These are phyloP conservation scores for Thalassia testudinum DNA, from an alignment of 116 monocot species.

Conservation along the genomic window DNA sequence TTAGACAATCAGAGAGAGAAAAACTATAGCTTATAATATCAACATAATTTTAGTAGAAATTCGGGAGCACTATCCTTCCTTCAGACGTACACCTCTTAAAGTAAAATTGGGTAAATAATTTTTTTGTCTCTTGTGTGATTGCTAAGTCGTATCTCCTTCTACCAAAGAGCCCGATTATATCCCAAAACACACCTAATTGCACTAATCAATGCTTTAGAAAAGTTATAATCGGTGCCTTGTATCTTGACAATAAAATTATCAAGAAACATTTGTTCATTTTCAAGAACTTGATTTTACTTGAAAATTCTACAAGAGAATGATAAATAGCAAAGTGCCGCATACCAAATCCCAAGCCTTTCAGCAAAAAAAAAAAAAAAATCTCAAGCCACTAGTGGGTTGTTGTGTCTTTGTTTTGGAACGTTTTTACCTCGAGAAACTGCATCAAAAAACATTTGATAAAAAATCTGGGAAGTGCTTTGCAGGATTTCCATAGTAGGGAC, in stretches of 20 bases:
- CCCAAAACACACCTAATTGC: neutral
- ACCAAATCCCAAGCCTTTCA: neutral
- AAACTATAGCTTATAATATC: neutral
- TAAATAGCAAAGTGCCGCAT: neutral
- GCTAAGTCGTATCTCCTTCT: too few species aligned
- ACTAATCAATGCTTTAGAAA: neutral
- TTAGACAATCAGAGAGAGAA: neutral
- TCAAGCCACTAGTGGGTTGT: too few species aligned
- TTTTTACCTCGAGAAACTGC: too few species aligned
- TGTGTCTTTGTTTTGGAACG: too few species aligned
- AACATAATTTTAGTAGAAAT: too few species aligned
- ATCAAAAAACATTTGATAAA: neutral
- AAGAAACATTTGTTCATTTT: neutral
- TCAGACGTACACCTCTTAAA: too few species aligned
- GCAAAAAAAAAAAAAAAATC: neutral
- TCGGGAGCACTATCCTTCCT: too few species aligned
- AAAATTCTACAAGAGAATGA: neutral
- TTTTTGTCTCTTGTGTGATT: too few species aligned
- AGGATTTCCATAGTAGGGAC: neutral
- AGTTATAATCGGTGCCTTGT: neutral
- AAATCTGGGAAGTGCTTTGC: neutral
- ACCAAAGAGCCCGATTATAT: neutral
- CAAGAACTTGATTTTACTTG: neutral
- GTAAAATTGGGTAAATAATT: neutral
- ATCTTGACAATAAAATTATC: neutral